A percentile compares a stretch with the other conserved stretches of the same genome.
phyloP scores from a whole-genome alignment of 345 rosid species.

The Dipteronia dyeriana region DNA sequence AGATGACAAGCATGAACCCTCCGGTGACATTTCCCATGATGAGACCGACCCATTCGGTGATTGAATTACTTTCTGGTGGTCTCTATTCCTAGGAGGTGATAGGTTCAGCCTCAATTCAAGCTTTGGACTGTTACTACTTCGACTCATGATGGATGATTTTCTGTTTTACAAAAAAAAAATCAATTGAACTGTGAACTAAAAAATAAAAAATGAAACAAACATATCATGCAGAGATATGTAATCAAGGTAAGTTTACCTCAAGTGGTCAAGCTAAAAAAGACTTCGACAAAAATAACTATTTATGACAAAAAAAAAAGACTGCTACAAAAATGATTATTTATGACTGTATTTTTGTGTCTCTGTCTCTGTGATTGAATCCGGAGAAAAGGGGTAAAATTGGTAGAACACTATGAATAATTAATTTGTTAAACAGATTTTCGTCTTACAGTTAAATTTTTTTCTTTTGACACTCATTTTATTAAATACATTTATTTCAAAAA shows the following conservation, averaged over 20 bases:
- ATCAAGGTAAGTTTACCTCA: not conserved
- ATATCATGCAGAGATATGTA: not conserved
- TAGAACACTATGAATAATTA: no score
- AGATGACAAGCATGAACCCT: constrained; percentile 51
- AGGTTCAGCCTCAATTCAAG: constrained; percentile 54
- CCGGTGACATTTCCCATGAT: constrained; percentile 22
- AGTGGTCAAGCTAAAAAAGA: not conserved
- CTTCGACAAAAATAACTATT: no score
- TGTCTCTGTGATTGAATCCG: no score
- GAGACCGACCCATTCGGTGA: constrained; percentile 26
- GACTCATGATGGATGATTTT: constrained; percentile 26
- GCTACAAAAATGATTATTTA: no score
- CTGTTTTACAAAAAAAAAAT: not conserved
- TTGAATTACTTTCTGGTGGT: not conserved
- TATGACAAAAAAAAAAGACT: no score
- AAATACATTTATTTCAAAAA: no score
- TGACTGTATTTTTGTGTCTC: no score
- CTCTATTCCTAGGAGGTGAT: constrained; percentile 33
- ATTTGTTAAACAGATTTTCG: no score
- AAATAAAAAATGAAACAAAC: not conserved
- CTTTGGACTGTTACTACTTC: constrained; percentile 25
- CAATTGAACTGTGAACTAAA: no score
- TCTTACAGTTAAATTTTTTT: no score
- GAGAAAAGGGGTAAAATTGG: no score
- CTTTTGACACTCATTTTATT: no score